These are phyloP conservation scores for Solanum bulbocastanum DNA, from an alignment of 257 asterid genomes.

Conservation along the genomic window DNA sequence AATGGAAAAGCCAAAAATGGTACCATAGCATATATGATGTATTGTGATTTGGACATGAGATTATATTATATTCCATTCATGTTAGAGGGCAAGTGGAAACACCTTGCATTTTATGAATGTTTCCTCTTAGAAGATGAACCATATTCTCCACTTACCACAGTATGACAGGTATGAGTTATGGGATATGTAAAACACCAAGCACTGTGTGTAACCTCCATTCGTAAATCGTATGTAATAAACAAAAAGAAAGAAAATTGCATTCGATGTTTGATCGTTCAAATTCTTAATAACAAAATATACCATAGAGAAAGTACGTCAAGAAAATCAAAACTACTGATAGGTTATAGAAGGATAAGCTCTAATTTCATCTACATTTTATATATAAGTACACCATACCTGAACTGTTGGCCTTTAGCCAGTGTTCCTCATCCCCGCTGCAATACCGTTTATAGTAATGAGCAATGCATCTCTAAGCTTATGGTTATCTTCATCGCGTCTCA, in stretches of 20 bases:
- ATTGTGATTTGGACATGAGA: background rate
- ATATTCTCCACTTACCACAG: background rate
- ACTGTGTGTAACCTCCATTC: background rate
- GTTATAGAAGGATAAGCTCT: background rate
- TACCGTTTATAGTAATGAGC: conserved; percentile 82
- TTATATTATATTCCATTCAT: background rate
- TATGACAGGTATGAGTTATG: no score
- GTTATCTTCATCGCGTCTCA: conserved; percentile 66
- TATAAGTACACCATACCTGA: background rate
- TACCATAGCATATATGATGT: background rate
- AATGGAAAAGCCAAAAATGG: background rate
- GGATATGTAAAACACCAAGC: no score
- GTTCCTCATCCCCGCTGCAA: conserved; percentile 98
- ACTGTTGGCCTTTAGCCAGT: conserved; percentile 38
- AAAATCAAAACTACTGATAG: background rate
- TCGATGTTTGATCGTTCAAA: background rate
- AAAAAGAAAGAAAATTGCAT: background rate
- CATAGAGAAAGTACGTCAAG: background rate
- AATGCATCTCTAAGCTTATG: conserved; percentile 71
- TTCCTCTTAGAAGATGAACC: background rate
- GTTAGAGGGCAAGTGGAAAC: background rate
- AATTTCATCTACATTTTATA: background rate
- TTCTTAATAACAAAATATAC: background rate
- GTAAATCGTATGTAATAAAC: background rate
- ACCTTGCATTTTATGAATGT: background rate